Evolutionary conservation across 306 rosid genomes (phyloP).

Genomic region (Sophora flavescens): DNA sequence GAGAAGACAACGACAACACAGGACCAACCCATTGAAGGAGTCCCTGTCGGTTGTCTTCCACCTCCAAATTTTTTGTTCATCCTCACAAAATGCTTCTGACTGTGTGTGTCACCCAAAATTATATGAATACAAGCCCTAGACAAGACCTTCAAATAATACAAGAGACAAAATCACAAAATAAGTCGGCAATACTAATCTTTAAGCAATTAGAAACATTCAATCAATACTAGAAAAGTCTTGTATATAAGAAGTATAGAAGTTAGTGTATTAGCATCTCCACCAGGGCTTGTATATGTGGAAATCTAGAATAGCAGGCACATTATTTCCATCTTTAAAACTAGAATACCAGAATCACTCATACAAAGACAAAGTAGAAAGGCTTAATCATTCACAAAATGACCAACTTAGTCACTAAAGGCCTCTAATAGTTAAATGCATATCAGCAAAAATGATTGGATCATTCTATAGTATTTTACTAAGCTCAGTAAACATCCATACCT

Average conservation of each 20-base stretch:
- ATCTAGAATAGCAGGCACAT: background rate
- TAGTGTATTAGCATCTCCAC: background rate
- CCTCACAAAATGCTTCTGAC: constrained; percentile 16
- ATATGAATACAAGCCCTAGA: constrained; percentile 2
- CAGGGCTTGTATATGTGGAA: background rate
- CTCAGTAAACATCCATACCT: background rate
- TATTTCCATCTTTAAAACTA: background rate
- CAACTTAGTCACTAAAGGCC: background rate
- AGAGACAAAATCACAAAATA: constrained; percentile 30
- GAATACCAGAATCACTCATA: background rate
- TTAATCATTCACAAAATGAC: background rate
- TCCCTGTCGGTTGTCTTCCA: constrained; percentile 57
- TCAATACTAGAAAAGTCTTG: background rate
- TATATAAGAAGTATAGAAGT: too few species aligned
- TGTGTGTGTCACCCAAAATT: background rate
- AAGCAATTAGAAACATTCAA: background rate
- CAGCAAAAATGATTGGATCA: background rate
- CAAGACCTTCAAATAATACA: constrained; percentile 20
- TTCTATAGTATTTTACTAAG: background rate
- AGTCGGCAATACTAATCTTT: background rate
- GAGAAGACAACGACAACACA: constrained; percentile 54
- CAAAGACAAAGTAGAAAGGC: background rate
- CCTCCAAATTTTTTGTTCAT: constrained; percentile 64
- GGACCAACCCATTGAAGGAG: constrained; percentile 57
- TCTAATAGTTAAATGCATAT: background rate